phyloP scores from a whole-genome alignment of 768 basidiomycete species.

The Amanita exitialis region DNA sequence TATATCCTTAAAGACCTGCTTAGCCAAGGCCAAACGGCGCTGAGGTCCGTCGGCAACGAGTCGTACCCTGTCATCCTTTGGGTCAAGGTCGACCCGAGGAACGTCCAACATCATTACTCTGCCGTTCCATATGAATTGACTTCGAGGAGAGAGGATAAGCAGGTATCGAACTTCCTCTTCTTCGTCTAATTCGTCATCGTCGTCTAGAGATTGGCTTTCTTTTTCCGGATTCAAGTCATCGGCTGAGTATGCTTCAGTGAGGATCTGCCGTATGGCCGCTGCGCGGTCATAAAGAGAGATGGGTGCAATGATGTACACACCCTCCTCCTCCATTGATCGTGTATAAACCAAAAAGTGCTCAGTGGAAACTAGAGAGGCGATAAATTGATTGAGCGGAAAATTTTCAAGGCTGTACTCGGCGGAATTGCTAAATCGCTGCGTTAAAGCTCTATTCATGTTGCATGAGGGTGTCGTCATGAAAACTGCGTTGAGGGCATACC shows the following conservation, averaged over 20 bases:
- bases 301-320: slow-evolving; percentile 84
- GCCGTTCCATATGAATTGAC: slow-evolving; percentile 88
- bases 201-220: slow-evolving; percentile 17
- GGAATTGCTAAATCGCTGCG: slow-evolving; percentile 87
- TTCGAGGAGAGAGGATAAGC: slow-evolving; percentile 76
- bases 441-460: slow-evolving; percentile 39
- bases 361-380: slow-evolving; percentile 66
- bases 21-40: slow-evolving; percentile 63
- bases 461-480: slow-evolving; percentile 5
- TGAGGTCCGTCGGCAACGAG: slow-evolving; percentile 87
- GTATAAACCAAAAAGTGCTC: slow-evolving; percentile 96
- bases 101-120: slow-evolving; percentile 71
- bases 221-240: slow-evolving; percentile 51
- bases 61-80: slow-evolving; percentile 84
- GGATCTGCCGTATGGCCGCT: slow-evolving; percentile 66
- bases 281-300: slow-evolving; percentile 66
- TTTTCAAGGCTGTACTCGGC: slow-evolving; percentile 82
- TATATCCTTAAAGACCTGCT: slow-evolving; percentile 62
- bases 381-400: slow-evolving; percentile 67
- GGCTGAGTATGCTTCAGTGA: slow-evolving; percentile 79
- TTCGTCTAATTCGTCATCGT: slow-evolving; percentile 24
- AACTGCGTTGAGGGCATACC: slow-evolving; percentile 34
- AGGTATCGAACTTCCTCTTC: slow-evolving; percentile 67
- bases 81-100: slow-evolving; percentile 68
- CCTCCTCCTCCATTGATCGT: slow-evolving; percentile 76